phyloP scores from a whole-genome alignment of 495 filamentous ascomycete species.

The Sabuloglossum arenarium region DNA sequence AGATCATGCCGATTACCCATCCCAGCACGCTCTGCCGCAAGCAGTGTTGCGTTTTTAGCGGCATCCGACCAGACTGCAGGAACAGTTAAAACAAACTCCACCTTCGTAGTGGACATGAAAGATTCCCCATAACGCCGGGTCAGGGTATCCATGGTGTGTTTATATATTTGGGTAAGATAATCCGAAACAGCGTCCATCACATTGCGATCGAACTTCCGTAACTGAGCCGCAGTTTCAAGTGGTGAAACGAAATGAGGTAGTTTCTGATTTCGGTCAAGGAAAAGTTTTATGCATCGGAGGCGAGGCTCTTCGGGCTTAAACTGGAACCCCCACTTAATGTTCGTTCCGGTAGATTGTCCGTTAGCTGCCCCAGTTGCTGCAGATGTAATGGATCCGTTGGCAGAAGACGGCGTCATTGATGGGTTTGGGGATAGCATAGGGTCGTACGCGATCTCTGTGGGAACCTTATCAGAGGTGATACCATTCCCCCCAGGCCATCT shows the following conservation, averaged over 20 bases:
- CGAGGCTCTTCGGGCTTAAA: conserved; percentile 54
- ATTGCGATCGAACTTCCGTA: conserved; percentile 30
- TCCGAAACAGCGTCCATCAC: conserved; percentile 25
- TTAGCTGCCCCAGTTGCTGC: not conserved
- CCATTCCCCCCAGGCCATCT: conserved; percentile 54
- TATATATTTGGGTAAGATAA: conserved; percentile 35
- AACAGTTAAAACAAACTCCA: conserved; percentile 38
- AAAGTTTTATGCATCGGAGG: conserved; percentile 59
- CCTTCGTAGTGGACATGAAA: conserved; percentile 20
- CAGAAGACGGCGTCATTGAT: conserved; percentile 10
- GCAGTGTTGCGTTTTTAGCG: conserved; percentile 23
- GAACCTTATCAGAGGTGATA: conserved; percentile 49
- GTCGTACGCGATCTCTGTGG: conserved; percentile 38
- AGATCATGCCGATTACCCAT: conserved; percentile 39
- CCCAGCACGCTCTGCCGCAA: conserved; percentile 35
- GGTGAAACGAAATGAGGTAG: conserved; percentile 59
- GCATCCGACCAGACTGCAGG: conserved; percentile 34
- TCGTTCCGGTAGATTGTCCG: conserved; percentile 2
- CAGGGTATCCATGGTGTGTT: conserved; percentile 54
- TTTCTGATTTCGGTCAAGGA: conserved; percentile 58
- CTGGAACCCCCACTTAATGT: conserved; percentile 55
- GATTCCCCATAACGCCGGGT: conserved; percentile 27
- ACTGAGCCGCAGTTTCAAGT: conserved; percentile 48
- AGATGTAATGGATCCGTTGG: conserved; percentile 10
- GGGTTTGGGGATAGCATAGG: conserved; percentile 9